phyloP scores from a whole-genome alignment of 768 basidiomycete species.

The Mycena indigotica region DNA sequence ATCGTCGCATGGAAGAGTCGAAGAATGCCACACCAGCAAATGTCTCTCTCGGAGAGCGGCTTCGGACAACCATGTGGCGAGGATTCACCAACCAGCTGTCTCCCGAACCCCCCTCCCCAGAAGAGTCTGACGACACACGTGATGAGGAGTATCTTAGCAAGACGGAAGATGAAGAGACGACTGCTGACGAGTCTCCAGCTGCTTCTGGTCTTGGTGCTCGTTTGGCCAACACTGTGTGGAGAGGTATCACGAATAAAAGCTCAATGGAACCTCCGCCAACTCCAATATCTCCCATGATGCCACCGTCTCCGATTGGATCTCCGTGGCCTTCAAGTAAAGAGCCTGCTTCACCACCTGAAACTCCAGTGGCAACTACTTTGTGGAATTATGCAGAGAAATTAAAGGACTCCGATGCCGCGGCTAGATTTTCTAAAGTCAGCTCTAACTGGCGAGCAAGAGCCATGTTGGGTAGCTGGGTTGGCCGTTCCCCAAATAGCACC shows the following conservation, averaged over 20 bases:
- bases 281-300: constrained; percentile 36
- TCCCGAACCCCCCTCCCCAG: constrained; percentile 39
- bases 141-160: constrained; percentile 32
- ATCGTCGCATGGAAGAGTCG: constrained; percentile 47
- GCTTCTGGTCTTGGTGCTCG: constrained; percentile 48
- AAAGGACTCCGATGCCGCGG: constrained; percentile 71
- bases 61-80: constrained; percentile 67
- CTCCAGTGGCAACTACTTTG: constrained; percentile 40
- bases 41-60: constrained; percentile 54
- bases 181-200: constrained; percentile 33
- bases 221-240: constrained; percentile 69
- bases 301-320: constrained; percentile 32
- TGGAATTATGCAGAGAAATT: constrained; percentile 78
- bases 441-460: constrained; percentile 76
- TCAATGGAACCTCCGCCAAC: constrained; percentile 67
- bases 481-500: constrained; percentile 19
- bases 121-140: constrained; percentile 37
- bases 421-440: constrained; percentile 70
- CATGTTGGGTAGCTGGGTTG: constrained; percentile 46
- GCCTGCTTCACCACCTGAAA: constrained; percentile 17
- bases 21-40: constrained; percentile 34
- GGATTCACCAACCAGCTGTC: constrained; percentile 61
- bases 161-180: constrained; percentile 29
- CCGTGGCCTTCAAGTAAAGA: constrained; percentile 23
- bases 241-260: constrained; percentile 73